Conservation (phyloP, 1,284 basidiomycete species). For the Phellinidium pouzarii region DNA sequence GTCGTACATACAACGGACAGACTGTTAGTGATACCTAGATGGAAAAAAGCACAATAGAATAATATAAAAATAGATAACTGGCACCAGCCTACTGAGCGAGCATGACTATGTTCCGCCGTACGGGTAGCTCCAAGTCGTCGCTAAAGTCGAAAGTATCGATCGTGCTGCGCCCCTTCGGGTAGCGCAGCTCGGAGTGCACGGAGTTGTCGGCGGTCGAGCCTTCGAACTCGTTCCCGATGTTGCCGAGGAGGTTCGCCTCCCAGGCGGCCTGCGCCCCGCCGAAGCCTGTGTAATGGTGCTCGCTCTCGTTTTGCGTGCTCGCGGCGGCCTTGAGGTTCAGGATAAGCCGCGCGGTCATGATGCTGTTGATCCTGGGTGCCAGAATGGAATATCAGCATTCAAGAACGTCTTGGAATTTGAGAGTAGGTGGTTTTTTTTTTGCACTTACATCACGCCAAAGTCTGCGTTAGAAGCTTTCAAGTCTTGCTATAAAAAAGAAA, state of each 20-base stretch:
- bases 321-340: slow-evolving; percentile 12
- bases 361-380: not conserved
- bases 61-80: too few relatives aligned
- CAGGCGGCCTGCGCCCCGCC: not conserved
- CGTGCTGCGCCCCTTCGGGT: not conserved
- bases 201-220: not conserved
- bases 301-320: not conserved
- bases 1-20: too few relatives aligned
- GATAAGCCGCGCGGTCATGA: slow-evolving; percentile 10
- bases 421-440: not conserved
- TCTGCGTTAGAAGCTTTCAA: slow-evolving; percentile 11
- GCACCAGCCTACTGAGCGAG: too few relatives aligned
- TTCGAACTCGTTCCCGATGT: slow-evolving; percentile 13
- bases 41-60: too few relatives aligned
- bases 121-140: not conserved
- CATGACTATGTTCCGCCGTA: too few relatives aligned
- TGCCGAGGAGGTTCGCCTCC: slow-evolving; percentile 4
- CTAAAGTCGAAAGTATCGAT: not conserved
- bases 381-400: not conserved
- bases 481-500: not conserved
- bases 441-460: slow-evolving; percentile 9
- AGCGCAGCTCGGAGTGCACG: not conserved
- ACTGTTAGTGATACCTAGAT: too few relatives aligned
- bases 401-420: too few relatives aligned
- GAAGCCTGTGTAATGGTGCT: not conserved